Conservation (phyloP, 139 green algal species). For the Coelastrella sp. region DNA sequence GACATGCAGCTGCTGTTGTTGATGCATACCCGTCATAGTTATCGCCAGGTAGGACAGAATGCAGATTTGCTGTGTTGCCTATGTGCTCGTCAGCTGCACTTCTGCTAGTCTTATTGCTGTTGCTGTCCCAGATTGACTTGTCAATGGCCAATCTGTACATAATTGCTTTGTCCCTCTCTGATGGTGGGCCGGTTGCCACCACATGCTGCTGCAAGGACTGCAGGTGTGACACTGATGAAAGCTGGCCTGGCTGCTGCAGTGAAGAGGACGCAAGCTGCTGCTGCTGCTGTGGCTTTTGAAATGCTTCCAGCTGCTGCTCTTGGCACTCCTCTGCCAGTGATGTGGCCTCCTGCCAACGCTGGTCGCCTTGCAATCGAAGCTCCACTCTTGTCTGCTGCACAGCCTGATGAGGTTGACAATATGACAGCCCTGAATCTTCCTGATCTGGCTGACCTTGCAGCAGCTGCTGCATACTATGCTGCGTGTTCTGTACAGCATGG, state of each 20-base stretch:
- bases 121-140: background rate
- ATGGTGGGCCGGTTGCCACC: background rate
- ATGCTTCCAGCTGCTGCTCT: background rate
- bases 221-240: background rate
- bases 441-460: too few species aligned
- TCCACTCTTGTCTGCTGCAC: background rate
- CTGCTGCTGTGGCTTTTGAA: background rate
- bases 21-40: background rate
- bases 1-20: slow-evolving; percentile 14
- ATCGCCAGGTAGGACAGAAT: too few species aligned
- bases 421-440: too few species aligned
- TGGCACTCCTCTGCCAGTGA: background rate
- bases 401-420: background rate
- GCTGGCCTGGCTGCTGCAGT: background rate
- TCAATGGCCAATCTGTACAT: background rate
- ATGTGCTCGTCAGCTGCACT: background rate
- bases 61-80: background rate
- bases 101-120: background rate
- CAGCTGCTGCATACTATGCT: background rate
- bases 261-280: background rate
- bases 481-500: background rate
- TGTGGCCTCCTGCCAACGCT: background rate
- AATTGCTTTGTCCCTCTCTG: background rate
- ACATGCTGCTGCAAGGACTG: background rate
- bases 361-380: background rate